Conservation (phyloP, 202 grass and related monocot genomes). For the Setaria viridis region DNA sequence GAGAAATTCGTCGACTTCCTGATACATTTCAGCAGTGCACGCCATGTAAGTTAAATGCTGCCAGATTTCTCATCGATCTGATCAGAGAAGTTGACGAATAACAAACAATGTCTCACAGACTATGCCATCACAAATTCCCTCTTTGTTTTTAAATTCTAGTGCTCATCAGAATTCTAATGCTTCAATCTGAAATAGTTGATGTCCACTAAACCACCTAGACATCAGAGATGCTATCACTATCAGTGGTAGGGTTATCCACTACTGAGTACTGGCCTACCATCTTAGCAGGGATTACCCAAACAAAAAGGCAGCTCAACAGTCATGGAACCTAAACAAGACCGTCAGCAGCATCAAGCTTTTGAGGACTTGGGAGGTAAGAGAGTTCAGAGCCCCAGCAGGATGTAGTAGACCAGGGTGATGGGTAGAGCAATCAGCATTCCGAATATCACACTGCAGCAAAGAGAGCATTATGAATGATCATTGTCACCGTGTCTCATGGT, state of each 20-base stretch:
- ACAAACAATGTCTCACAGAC: constrained; percentile 14
- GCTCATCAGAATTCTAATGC: not conserved
- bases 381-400: constrained; percentile 61
- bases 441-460: constrained; percentile 70
- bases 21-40: not conserved
- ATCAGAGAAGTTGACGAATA: not conserved
- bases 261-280: not conserved
- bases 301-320: constrained; percentile 17
- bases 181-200: constrained; percentile 5
- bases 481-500: not conserved
- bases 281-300: constrained; percentile 9
- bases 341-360: constrained; percentile 34
- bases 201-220: not conserved
- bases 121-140: not conserved
- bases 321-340: not conserved
- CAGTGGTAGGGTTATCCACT: not conserved
- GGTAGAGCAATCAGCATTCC: constrained; percentile 82
- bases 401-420: constrained; percentile 57
- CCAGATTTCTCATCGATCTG: not conserved
- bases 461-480: not conserved
- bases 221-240: constrained; percentile 11
- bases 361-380: not conserved
- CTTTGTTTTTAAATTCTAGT: not conserved
- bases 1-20: not conserved
- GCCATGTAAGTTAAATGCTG: not conserved